phyloP scores from a whole-genome alignment of 164 flowering plant species.

The Buxus sempervirens region DNA sequence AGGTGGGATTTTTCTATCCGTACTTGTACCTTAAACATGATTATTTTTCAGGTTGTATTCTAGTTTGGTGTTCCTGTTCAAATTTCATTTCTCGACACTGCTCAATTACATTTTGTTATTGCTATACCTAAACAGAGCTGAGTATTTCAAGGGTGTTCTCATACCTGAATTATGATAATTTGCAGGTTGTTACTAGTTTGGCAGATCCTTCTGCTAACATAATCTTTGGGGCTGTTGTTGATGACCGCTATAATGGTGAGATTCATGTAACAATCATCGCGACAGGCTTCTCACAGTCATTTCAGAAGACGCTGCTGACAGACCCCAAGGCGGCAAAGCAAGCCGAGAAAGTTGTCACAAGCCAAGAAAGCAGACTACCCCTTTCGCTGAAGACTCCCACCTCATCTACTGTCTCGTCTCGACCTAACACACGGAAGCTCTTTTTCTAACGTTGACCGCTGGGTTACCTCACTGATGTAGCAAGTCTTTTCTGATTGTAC shows the following conservation, averaged over 20 bases:
- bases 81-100: too few species aligned
- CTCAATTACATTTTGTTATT: too few species aligned
- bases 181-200: conserved; percentile 93
- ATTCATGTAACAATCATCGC: conserved; percentile 94
- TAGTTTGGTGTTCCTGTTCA: too few species aligned
- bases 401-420: conserved; percentile 29
- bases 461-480: background rate
- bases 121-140: background rate
- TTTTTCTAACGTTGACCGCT: conserved; percentile 45
- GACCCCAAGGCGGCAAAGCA: conserved; percentile 74
- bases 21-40: background rate
- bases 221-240: conserved; percentile 96
- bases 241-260: conserved; percentile 92
- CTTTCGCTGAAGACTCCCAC: conserved; percentile 31
- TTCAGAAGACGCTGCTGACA: conserved; percentile 72
- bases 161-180: background rate
- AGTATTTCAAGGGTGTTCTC: background rate
- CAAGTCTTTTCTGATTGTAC: background rate
- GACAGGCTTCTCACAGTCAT: conserved; percentile 93
- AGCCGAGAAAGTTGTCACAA: conserved; percentile 34
- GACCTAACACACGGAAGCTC: conserved; percentile 50
- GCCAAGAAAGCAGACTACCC: conserved; percentile 41
- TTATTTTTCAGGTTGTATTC: background rate
- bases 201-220: conserved; percentile 99
- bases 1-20: background rate